Percentiles rank a stretch among this genome's conserved stretches.
Conservation (phyloP, 1,139 yeast genomes). For the Hansenula lynferdii region DNA sequence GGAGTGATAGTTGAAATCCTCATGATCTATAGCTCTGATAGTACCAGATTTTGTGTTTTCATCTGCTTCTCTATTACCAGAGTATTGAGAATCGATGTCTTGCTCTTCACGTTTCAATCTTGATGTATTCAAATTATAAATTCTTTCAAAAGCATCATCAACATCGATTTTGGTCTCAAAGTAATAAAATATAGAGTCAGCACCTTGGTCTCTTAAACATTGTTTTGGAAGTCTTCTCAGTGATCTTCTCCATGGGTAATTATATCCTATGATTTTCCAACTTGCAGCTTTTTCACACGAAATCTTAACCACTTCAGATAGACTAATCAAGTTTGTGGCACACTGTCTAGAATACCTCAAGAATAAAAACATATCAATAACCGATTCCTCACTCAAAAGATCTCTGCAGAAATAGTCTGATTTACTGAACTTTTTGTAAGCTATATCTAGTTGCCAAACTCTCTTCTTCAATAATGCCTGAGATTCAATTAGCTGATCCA, state of each 20-base stretch:
- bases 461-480: conserved; percentile 19
- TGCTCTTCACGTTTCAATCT: conserved; percentile 17
- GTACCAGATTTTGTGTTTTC: conserved; percentile 11
- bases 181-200: conserved; percentile 37
- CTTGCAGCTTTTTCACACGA: conserved; percentile 17
- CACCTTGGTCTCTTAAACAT: conserved; percentile 43
- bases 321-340: conserved; percentile 26
- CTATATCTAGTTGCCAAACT: conserved; percentile 26
- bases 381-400: conserved; percentile 26
- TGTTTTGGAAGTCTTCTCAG: conserved; percentile 35
- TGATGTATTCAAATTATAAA: conserved; percentile 37
- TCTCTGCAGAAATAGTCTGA: conserved; percentile 29
- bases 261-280: conserved; percentile 31
- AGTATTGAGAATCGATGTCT: conserved; percentile 6
- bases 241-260: conserved; percentile 36
- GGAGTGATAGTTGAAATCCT: conserved; percentile 33
- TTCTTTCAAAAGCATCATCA: conserved; percentile 42
- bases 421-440: conserved; percentile 29
- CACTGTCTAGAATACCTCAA: conserved; percentile 32
- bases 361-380: conserved; percentile 30
- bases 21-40: conserved; percentile 32
- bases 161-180: conserved; percentile 39
- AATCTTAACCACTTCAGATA: conserved; percentile 16
- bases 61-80: conserved; percentile 2
- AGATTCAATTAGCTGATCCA: conserved; percentile 12